Base-by-base conservation (phyloP, 176 grass and related monocot species). In the Carex kokanica region DNA sequence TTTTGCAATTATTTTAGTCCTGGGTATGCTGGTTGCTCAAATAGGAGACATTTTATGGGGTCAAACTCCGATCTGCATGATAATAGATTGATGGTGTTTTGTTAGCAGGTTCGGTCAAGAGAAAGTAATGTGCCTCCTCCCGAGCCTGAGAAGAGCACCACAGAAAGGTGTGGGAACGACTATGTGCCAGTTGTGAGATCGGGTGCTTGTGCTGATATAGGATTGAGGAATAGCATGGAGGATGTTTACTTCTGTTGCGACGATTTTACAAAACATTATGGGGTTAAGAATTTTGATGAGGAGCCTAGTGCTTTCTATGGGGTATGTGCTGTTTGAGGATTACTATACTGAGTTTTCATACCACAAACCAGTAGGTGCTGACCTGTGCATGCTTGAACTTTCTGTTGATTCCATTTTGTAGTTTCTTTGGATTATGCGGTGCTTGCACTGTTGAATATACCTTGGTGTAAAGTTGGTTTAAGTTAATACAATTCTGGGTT, bases 301-400 rank as follows among this genome's bases (percentile, higher is more conserved):
- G 86, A 81, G 31, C 91, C 89, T 52, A 86, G 85, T 69, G 93
- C 93, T 64, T 98, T 98, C 78, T 98, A 98, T 83, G 96, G 89
- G 89, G 96, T 98, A 91, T 83, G 78, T 34, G 73, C 63, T 71
- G 41, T 24, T 64, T 88, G 5, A 64, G 78, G 31, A 81, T 41
- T 65, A 29, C 23, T 29, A 52, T 16, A 72, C 20, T 68, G 21
- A 43, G 67, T 71, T 71, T n/a, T 16, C 67, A 43, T 21, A 71
- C 67, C 67, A 41, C 36, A 71, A 43, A 11, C 8, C 67, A 20
- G 67, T 71, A 43, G 67, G 51, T 24, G 69, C n/a, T 85, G 36
- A 83, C 29, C 32, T 79, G 64, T 66, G 64, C 25, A 66, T 68
- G 38, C 64, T 17, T 38, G 56, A 17, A 18, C 18, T 17, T 59